phyloP scores from a whole-genome alignment of 495 filamentous ascomycete species.

The Cetradonia linearis region DNA sequence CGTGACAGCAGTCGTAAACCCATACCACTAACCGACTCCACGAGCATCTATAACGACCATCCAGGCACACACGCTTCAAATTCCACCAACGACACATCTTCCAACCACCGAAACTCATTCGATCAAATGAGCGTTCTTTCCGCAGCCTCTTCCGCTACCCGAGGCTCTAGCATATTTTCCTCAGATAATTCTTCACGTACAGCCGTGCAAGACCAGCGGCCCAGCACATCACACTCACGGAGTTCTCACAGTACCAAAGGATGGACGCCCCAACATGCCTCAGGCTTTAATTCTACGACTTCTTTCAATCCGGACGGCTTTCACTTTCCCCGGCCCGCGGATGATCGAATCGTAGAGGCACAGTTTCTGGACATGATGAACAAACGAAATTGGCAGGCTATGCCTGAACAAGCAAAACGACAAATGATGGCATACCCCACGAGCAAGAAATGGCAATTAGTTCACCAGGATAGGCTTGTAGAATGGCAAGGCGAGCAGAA shows the following conservation, averaged over 20 bases:
- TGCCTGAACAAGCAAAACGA: slow-evolving; percentile 87
- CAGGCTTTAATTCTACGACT: slow-evolving; percentile 38
- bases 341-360: slow-evolving; percentile 81
- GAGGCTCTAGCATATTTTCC: slow-evolving; percentile 54
- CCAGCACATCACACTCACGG: slow-evolving; percentile 21
- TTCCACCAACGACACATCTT: slow-evolving; percentile 54
- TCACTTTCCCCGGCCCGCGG: slow-evolving; percentile 60
- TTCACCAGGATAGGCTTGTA: slow-evolving; percentile 86
- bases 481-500: slow-evolving; percentile 94
- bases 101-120: slow-evolving; percentile 59
- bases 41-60: slow-evolving; percentile 40
- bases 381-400: slow-evolving; percentile 91
- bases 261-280: slow-evolving; percentile 35
- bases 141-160: slow-evolving; percentile 47
- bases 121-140: slow-evolving; percentile 60
- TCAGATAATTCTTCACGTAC: slow-evolving; percentile 54
- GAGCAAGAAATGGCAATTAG: slow-evolving; percentile 92
- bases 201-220: slow-evolving; percentile 31
- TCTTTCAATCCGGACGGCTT: slow-evolving; percentile 48
- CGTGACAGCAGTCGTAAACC: slow-evolving; percentile 58
- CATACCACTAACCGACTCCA: slow-evolving; percentile 54
- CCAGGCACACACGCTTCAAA: slow-evolving; percentile 56
- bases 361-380: slow-evolving; percentile 92
- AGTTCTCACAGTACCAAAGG: slow-evolving; percentile 22
- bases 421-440: slow-evolving; percentile 94